phyloP scores from a whole-genome alignment of 2,329 filamentous ascomycete species.

The Clarireedia monteithiana region DNA sequence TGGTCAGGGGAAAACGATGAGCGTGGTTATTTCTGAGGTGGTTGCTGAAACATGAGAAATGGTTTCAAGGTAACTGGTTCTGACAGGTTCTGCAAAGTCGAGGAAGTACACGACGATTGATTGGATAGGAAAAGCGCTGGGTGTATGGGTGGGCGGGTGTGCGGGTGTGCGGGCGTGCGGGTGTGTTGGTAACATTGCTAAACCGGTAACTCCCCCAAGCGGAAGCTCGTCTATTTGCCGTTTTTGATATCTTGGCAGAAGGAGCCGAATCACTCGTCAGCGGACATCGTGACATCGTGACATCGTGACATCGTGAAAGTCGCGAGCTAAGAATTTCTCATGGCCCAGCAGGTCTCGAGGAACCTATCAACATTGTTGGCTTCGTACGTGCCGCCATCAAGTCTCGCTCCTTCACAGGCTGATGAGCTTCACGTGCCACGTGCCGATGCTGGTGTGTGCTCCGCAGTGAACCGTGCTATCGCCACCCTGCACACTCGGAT shows the following conservation, averaged over 20 bases:
- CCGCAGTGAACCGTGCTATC: background rate
- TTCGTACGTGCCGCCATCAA: no score
- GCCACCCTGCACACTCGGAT: background rate
- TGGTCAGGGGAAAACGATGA: background rate
- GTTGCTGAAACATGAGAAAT: background rate
- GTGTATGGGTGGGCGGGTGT: background rate
- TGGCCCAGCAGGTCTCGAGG: no score
- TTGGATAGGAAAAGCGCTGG: background rate
- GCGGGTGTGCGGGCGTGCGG: no score
- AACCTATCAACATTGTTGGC: no score
- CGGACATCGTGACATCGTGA: no score
- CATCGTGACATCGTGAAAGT: background rate
- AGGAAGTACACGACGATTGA: background rate
- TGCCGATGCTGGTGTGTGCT: no score
- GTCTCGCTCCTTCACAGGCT: no score
- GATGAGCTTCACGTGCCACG: no score
- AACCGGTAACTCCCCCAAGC: background rate
- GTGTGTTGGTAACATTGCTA: background rate
- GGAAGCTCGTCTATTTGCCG: background rate
- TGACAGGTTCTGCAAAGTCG: background rate
- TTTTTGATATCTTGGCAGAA: background rate
- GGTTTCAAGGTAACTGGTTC: slow-evolving; percentile 1
- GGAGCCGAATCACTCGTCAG: background rate
- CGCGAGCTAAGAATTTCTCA: no score
- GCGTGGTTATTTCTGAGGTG: background rate